Conservation (phyloP, 1,284 basidiomycete genomes). For the Chondrostereum purpureum region DNA sequence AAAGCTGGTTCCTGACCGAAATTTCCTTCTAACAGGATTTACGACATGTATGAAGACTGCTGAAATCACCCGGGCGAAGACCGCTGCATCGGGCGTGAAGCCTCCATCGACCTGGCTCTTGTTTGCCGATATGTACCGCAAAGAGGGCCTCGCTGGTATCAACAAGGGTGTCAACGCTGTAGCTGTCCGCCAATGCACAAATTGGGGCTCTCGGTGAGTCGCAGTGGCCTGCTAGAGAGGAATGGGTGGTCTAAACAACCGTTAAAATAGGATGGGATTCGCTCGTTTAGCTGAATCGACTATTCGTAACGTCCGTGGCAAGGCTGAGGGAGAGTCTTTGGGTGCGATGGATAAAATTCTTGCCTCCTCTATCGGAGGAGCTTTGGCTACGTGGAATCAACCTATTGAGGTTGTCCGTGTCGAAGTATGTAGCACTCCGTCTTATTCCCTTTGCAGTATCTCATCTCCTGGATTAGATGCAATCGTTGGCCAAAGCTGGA, state of each 20-base stretch:
- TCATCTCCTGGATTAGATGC: conserved; percentile 65
- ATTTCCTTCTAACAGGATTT: conserved; percentile 63
- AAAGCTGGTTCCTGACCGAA: conserved; percentile 6
- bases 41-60: conserved; percentile 98
- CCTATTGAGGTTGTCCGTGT: conserved; percentile 97
- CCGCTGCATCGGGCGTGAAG: conserved; percentile 82
- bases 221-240: background rate
- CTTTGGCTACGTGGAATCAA: conserved; percentile 98
- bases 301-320: conserved; percentile 77
- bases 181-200: conserved; percentile 94
- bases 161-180: conserved; percentile 99
- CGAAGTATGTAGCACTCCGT: conserved; percentile 45
- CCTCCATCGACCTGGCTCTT: conserved; percentile 93
- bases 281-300: conserved; percentile 85
- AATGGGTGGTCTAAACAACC: background rate
- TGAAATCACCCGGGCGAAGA: conserved; percentile 97
- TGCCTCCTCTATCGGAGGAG: conserved; percentile 90
- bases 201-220: conserved; percentile 93
- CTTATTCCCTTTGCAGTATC: conserved; percentile 5
- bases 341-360: conserved; percentile 82
- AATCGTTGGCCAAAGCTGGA: conserved; percentile 90
- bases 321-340: conserved; percentile 70
- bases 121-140: conserved; percentile 90
- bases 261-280: conserved; percentile 78
- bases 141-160: conserved; percentile 92